A percentile compares a stretch with the other conserved stretches of the same genome.
These are phyloP conservation scores for Plasmodium knowlesi DNA, from an alignment of 169 alveolate species.

Conservation along the genomic window DNA sequence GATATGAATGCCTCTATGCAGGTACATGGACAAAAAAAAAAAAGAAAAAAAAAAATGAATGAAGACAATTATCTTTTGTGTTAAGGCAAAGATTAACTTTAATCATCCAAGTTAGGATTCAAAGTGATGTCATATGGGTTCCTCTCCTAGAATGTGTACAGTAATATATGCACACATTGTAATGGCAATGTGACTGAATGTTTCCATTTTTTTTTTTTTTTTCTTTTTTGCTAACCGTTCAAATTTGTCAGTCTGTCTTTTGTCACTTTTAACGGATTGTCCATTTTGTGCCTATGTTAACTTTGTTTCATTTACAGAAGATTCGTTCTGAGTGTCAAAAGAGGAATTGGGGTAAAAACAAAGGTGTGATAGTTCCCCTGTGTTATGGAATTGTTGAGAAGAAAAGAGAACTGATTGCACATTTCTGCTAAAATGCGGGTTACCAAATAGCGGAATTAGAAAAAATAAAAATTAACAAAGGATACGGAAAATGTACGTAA, in stretches of 20 bases:
- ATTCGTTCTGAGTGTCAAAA: not conserved
- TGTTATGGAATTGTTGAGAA: not conserved
- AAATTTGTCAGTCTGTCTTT: slow-evolving; percentile 28
- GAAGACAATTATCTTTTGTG: not conserved
- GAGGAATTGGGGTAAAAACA: not conserved
- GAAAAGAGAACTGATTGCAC: not conserved
- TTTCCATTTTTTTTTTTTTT: not conserved
- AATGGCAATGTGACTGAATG: not conserved
- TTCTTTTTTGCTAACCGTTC: slow-evolving; percentile 42
- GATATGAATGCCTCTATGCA: not conserved
- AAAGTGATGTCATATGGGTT: not conserved
- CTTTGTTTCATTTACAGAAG: slow-evolving; percentile 20
- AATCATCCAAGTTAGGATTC: not conserved
- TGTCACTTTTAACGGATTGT: not conserved
- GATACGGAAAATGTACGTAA: not conserved
- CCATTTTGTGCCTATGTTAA: slow-evolving; percentile 14
- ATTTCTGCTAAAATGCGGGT: not conserved
- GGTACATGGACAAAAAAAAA: not conserved
- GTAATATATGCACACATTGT: not conserved
- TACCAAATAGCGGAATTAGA: not conserved
- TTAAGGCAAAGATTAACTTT: not conserved
- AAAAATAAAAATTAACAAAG: slow-evolving; percentile 2
- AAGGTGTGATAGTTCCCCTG: not conserved
- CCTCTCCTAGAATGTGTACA: not conserved
- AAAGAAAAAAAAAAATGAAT: not conserved